These are phyloP conservation scores for Ceratocystis harringtonii DNA, from an alignment of 2,329 filamentous ascomycete genomes.

Conservation along the genomic window DNA sequence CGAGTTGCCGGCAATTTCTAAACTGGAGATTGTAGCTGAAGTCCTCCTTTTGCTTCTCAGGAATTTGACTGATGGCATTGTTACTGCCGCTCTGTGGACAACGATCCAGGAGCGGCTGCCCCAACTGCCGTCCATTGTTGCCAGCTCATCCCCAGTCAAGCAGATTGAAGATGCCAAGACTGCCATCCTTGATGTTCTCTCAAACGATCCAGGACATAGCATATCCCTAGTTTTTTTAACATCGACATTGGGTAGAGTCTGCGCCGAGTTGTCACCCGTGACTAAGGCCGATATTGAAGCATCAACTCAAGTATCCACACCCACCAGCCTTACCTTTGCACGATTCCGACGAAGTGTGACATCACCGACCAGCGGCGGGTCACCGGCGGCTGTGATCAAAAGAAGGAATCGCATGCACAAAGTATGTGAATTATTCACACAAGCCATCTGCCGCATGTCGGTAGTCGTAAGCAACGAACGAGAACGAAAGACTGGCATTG, in stretches of 20 bases:
- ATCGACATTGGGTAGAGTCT: conserved; percentile 49
- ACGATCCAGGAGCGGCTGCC: conserved; percentile 41
- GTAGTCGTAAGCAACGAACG: conserved; percentile 34
- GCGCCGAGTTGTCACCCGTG: conserved; percentile 32
- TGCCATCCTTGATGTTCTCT: conserved; percentile 56
- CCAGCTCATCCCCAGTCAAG: conserved; percentile 16
- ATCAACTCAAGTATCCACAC: conserved; percentile 7
- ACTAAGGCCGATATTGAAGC: conserved; percentile 14
- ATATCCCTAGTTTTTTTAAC: conserved; percentile 82
- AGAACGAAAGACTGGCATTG: conserved; percentile 40
- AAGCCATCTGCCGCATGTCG: conserved; percentile 42
- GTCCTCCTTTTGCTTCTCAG: conserved; percentile 59
- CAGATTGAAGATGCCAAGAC: conserved; percentile 32
- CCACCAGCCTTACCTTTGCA: conserved; percentile 27
- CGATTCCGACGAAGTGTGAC: conserved; percentile 29
- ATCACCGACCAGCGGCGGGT: conserved; percentile 15
- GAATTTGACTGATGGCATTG: conserved; percentile 63
- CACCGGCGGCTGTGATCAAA: conserved; percentile 27
- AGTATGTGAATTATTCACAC: conserved; percentile 51
- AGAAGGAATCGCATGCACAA: conserved; percentile 44
- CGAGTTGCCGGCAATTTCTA: conserved; percentile 47
- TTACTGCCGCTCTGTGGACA: conserved; percentile 56
- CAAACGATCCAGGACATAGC: conserved; percentile 59
- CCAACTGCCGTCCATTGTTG: conserved; percentile 25
- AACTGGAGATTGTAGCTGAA: conserved; percentile 60